A percentile compares a stretch with the other conserved stretches of the same genome.
phyloP scores from a whole-genome alignment of 2,329 filamentous ascomycete genomes.

The Chaetoscypha palmicola region DNA sequence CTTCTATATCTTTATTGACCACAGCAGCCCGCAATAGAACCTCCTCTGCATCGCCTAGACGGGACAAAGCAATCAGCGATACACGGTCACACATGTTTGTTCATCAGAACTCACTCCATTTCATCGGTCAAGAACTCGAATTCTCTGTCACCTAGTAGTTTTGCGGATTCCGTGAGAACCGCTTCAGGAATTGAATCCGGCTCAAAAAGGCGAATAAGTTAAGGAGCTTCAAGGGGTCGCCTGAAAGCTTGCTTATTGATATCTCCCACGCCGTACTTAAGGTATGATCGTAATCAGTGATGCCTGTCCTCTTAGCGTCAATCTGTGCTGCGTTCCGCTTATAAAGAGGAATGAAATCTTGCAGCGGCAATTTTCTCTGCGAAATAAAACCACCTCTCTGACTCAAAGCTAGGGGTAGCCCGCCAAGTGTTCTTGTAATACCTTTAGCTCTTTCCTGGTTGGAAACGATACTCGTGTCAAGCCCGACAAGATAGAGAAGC shows the following conservation, averaged over 20 bases:
- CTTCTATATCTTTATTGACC: no score
- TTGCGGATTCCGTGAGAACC: conserved; percentile 20
- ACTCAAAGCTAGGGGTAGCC: conserved; percentile 27
- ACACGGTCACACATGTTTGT: no score
- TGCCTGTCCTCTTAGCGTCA: conserved; percentile 19
- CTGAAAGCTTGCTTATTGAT: conserved; percentile 23
- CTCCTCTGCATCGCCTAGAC: no score
- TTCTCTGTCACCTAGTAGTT: conserved; percentile 13
- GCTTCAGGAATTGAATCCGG: conserved; percentile 26
- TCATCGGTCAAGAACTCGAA: conserved; percentile 26
- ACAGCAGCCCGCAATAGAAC: no score
- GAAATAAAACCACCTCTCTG: conserved; percentile 30
- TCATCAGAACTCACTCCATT: no score
- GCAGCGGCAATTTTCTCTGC: conserved; percentile 21
- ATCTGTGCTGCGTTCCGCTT: conserved; percentile 27
- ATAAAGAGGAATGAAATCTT: conserved; percentile 28
- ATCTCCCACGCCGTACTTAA: conserved; percentile 25
- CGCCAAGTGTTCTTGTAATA: conserved; percentile 19
- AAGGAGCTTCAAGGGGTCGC: conserved; percentile 19
- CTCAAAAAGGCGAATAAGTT: conserved; percentile 28
- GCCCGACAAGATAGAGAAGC: not conserved
- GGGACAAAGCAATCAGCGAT: no score
- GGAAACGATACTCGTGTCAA: not conserved
- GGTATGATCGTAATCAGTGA: conserved; percentile 27
- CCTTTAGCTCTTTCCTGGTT: not conserved